Evolutionary conservation across 1,284 basidiomycete genomes (phyloP), one percentile per base, ranked within the genome.

Genomic region (Exobasidium rhododendri): DNA sequence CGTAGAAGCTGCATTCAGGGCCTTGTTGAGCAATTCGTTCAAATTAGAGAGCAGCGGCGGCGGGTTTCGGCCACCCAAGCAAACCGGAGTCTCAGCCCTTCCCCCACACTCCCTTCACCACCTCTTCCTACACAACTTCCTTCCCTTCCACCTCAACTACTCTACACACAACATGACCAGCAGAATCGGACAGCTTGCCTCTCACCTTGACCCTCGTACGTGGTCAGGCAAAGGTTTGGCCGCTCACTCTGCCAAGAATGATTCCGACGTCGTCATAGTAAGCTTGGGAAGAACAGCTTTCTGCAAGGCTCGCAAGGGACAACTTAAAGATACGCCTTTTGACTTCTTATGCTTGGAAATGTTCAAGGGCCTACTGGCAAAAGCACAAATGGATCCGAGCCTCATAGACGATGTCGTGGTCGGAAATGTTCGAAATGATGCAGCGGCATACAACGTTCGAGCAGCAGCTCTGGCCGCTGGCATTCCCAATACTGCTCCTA

Each of bases 251-350:
- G 59, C 63, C 63, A 76, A 76, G 64, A 67, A 70, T 62, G 72
- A 74, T 56, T 58, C 65, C 40, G 74, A 76, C 51, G 74, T 75
- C 26, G 91, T 93, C 69, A 87, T 94, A 62, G 92, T 90, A 1
- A 90, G 90, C 71, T 88, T 89, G 22, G 87, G 89, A 69, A 86
- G 91, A 31, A 91, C 89, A 6, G 86, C 89, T 13, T 84, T 90
- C 71, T 89, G 89, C 47, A 85, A 83, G 67, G 87, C 90, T 1
- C 87, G 84, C 78, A 91, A 88, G 74, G 90, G 90, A 26, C 88
- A 86, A 3, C 85, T 91, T 81, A 91, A 87, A 81, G 90, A 92
- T 80, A 87, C 85, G 22, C 84, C 83, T 22, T 68, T 67, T 45
- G 68, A 65, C 44, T 53, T 65, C n/a, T 64, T 68, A 58, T 47